Conservation (phyloP, 2,329 filamentous ascomycete species). For the Aspergillus terreus region DNA sequence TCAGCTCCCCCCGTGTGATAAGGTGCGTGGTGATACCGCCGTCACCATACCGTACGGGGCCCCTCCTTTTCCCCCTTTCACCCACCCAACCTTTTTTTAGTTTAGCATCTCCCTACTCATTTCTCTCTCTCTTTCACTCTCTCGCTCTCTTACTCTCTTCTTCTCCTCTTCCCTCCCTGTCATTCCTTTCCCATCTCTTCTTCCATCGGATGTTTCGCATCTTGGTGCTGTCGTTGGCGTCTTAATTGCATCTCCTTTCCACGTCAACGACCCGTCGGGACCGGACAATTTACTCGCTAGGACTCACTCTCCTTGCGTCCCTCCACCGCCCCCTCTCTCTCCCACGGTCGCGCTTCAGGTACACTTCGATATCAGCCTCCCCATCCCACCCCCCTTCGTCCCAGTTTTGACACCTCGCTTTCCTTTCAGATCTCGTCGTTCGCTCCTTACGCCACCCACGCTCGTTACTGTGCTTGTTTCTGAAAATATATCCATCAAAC, state of each 20-base stretch:
- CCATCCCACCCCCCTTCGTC: constrained; percentile 2
- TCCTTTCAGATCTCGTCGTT: constrained; percentile 20
- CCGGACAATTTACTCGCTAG: constrained; percentile 15
- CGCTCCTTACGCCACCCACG: constrained; percentile 23
- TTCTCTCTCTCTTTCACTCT: constrained; percentile 3
- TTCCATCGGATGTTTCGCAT: constrained; percentile 14
- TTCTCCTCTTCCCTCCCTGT: constrained; percentile 1
- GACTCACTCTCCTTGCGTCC: constrained; percentile 19
- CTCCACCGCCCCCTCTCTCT: constrained; percentile 3
- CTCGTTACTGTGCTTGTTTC: constrained; percentile 20
- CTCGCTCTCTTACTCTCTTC: constrained; percentile 3
- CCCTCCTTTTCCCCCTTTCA: background rate
- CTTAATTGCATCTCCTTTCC: constrained; percentile 13
- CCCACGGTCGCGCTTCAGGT: constrained; percentile 22
- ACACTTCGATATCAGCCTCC: constrained; percentile 1
- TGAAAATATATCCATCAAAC: background rate
- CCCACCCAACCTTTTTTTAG: background rate
- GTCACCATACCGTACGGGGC: background rate
- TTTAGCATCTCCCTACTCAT: constrained; percentile 1
- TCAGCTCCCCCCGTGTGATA: too few relatives aligned
- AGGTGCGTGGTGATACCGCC: too few relatives aligned
- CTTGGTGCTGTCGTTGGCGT: constrained; percentile 30
- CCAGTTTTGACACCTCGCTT: constrained; percentile 7
- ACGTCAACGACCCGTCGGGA: constrained; percentile 26
- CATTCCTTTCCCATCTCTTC: constrained; percentile 3